phyloP scores from a whole-genome alignment of 495 filamentous ascomycete genomes.

The Halenospora varia region DNA sequence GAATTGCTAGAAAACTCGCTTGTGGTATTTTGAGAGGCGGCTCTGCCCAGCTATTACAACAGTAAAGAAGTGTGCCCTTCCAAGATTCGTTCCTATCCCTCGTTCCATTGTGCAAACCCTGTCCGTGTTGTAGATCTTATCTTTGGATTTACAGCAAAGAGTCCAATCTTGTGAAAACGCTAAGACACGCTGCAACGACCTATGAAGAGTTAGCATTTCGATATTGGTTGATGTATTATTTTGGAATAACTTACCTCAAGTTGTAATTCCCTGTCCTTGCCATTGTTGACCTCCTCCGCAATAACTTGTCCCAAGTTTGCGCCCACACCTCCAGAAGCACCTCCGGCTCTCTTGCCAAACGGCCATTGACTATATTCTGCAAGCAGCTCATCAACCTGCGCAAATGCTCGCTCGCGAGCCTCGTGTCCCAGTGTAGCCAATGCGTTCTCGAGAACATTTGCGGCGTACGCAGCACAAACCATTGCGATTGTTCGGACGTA shows the following conservation, averaged over 20 bases:
- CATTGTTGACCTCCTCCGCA: conserved; percentile 77
- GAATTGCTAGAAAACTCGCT: neutral
- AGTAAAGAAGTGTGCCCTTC: conserved; percentile 13
- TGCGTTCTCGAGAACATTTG: conserved; percentile 98
- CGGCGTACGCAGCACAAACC: conserved; percentile 97
- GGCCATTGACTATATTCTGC: conserved; percentile 97
- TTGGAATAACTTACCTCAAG: conserved; percentile 60
- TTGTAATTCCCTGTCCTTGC: conserved; percentile 89
- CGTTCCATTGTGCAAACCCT: neutral
- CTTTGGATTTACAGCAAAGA: conserved; percentile 64
- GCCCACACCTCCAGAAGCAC: conserved; percentile 76
- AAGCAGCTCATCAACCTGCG: conserved; percentile 92
- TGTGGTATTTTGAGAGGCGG: conserved; percentile 18
- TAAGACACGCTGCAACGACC: conserved; percentile 88
- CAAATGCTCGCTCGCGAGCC: conserved; percentile 87
- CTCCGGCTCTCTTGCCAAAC: conserved; percentile 75
- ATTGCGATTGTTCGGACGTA: conserved; percentile 88
- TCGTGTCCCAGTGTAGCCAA: conserved; percentile 90
- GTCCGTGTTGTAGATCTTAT: neutral
- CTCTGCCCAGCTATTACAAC: conserved; percentile 21
- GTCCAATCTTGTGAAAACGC: conserved; percentile 94
- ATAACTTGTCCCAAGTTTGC: conserved; percentile 90
- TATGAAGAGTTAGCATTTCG: conserved; percentile 38
- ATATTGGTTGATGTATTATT: neutral
- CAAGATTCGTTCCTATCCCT: neutral